Conservation (phyloP, 2,329 filamentous ascomycete species). For the Colletotrichum navitas region DNA sequence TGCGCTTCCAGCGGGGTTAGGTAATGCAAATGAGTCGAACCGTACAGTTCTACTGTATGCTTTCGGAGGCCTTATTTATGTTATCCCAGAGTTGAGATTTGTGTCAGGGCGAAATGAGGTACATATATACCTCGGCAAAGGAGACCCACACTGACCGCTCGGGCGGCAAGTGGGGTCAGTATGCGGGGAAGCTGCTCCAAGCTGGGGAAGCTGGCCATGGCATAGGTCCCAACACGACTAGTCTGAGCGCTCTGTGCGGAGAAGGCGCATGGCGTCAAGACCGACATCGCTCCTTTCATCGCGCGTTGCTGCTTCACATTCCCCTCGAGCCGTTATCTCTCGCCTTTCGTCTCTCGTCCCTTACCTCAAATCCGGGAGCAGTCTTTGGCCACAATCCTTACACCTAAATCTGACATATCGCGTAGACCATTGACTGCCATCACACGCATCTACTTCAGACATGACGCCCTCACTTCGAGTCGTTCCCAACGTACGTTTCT, state of each 20-base stretch:
- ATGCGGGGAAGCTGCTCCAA: slow-evolving; percentile 39
- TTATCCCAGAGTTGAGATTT: not conserved
- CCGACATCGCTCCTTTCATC: slow-evolving; percentile 35
- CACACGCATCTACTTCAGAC: not conserved
- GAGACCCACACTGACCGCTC: slow-evolving; percentile 30
- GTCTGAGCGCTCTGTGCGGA: slow-evolving; percentile 36
- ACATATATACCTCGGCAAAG: slow-evolving; percentile 34
- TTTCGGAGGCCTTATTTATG: not conserved
- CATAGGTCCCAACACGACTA: slow-evolving; percentile 6
- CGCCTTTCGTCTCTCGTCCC: slow-evolving; percentile 8
- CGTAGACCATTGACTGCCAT: not conserved
- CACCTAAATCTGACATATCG: not conserved
- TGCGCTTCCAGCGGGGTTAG: not conserved
- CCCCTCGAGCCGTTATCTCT: not conserved
- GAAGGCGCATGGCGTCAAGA: slow-evolving; percentile 16
- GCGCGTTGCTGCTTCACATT: slow-evolving; percentile 11
- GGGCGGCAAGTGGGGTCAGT: slow-evolving; percentile 38
- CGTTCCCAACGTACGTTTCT: slow-evolving; percentile 47
- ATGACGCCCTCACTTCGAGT: slow-evolving; percentile 46
- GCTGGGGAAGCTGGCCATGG: slow-evolving; percentile 6
- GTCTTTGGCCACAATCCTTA: not conserved
- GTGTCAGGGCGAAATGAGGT: not conserved
- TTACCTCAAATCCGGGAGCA: not conserved
- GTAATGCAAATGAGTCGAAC: no score
- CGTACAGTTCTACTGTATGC: not conserved